These are phyloP conservation scores for Inonotus hispidus DNA, from an alignment of 1,284 basidiomycete species.

Conservation along the genomic window DNA sequence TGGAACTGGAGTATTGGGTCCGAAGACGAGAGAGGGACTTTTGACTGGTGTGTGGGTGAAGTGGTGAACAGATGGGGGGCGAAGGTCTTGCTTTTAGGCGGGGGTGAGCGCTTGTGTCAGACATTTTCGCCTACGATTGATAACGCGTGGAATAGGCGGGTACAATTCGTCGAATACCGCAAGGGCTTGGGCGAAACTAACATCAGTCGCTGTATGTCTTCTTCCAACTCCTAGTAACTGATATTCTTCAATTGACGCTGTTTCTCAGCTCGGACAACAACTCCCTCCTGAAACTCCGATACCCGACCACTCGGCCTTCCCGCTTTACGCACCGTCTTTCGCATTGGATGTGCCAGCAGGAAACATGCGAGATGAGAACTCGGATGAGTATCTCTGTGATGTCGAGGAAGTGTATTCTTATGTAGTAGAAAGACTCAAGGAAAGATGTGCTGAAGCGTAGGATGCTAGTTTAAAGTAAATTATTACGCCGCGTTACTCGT, in stretches of 20 bases:
- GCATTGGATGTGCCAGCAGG: conserved; percentile 70
- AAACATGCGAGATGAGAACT: conserved; percentile 70
- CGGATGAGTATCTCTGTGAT: conserved; percentile 41
- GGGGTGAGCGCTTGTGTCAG: conserved; percentile 37
- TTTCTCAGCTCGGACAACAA: conserved; percentile 43
- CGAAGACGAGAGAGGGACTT: conserved; percentile 46
- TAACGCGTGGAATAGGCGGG: conserved; percentile 48
- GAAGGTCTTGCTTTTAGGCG: conserved; percentile 61
- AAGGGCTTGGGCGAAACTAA: conserved; percentile 79
- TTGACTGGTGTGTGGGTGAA: conserved; percentile 63
- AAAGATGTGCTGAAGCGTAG: neutral
- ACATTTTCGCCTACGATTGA: neutral
- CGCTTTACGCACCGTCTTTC: conserved; percentile 72
- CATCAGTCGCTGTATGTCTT: conserved; percentile 59
- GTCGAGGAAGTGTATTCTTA: conserved; percentile 30
- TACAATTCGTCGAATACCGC: conserved; percentile 81
- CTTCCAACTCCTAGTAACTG: neutral
- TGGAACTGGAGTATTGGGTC: conserved; percentile 71
- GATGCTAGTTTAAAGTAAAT: neutral
- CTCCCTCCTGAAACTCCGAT: conserved; percentile 57
- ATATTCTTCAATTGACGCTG: neutral
- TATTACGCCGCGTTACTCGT: neutral
- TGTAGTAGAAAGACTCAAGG: conserved; percentile 11
- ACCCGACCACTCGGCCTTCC: conserved; percentile 67
- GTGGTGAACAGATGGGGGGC: conserved; percentile 55